Base-by-base conservation (phyloP, 2,329 filamentous ascomycete genomes). In the Stachybotrys chartarum region DNA sequence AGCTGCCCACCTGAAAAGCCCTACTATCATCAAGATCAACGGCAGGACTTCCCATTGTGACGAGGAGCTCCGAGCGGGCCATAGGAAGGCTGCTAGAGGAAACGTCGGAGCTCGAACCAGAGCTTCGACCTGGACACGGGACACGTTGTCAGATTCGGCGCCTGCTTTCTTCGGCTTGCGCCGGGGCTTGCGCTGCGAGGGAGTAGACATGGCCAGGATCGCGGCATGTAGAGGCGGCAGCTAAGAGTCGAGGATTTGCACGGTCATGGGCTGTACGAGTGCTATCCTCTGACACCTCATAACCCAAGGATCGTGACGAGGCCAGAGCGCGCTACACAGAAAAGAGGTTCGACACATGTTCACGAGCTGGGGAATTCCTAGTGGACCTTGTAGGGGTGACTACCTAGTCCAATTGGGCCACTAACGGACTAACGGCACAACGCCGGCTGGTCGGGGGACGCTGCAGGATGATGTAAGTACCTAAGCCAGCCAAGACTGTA, bases 21-120 rank as follows among this genome's bases (percentile, higher is more conserved):
- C 92, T n/a, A 84, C 90, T 1, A 81, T 83, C 88, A 97, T 96
- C 54, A 99, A 77, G 5, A 96, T 86, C 63, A 95, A 75, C 2
- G 94, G 92, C 35, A 99, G 75, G 5, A 93, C 82, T 65, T 96
- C 85, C 93, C 94, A 97, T 88, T 93, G 88, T 54, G 92, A 96
- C 17, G 84, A 78, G 1, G 88, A 88, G 53, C 87, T 87, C 60
- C 92, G 87, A 24, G 91, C 89, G 52, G 92, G 91, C 90, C 93
- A 96, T 52, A 99, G 82, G 67, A 99, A 93, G n/a, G 92, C 87
- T 1, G 91, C 91, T 24, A 99, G 81, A 46, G 94, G 93, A 67
- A 97, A 97, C 5, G 90, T 84, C 35, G 93, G 93, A 47, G 76
- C 72, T 52, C 79, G 77, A 53, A 80, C 70, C 54, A 81, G 71